Evolutionary conservation across 2,329 filamentous ascomycete genomes (phyloP), one percentile per base, ranked within the genome.

Genomic region (Cordyceps javanica): DNA sequence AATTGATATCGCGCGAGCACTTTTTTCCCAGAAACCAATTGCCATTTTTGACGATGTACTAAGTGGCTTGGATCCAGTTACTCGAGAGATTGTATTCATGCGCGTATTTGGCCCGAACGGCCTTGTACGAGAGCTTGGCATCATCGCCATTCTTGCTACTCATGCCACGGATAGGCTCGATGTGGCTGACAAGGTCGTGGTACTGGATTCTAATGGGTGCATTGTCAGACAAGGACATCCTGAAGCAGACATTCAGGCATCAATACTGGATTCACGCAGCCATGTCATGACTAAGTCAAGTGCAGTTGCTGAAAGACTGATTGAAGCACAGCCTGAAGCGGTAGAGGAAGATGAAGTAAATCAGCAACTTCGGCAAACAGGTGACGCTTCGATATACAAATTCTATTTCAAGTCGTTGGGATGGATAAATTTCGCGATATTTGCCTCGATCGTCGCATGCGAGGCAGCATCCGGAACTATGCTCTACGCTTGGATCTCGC

Each of bases 151-250:
- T 11, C 50, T 74, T 7, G 67, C 70, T 5, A 74, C 72, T 0
- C 71, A 73, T 39, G 63, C 68, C n/a, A 61, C 69, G 66, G 30
- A 46, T 13, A 61, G 63, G 3, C 62, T 80, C 1, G 72, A 75
- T 0, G 65, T 67, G 0, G 74, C 76, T 2, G 72, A 79, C 45
- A 70, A 75, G 38, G 71, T 81, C 8, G 70, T 80, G 53, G 73
- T 71, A 0, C 69, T 82, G 0, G 70, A 70, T 2, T 60, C 61
- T 10, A 66, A 72, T 2, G 75, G 77, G 0, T 68, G 62, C 2
- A 62, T 80, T 16, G 59, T 72, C 1, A 75, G 79, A 30, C 73
- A 80, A 56, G 69, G 69, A 3, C 68, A 63, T 0, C 50, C 50
- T 2, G 50, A 34, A 6, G 5, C 26, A n/a, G 5, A 32, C 2